Conservation (phyloP, 139 green algal species). For the Closterium sp. region DNA sequence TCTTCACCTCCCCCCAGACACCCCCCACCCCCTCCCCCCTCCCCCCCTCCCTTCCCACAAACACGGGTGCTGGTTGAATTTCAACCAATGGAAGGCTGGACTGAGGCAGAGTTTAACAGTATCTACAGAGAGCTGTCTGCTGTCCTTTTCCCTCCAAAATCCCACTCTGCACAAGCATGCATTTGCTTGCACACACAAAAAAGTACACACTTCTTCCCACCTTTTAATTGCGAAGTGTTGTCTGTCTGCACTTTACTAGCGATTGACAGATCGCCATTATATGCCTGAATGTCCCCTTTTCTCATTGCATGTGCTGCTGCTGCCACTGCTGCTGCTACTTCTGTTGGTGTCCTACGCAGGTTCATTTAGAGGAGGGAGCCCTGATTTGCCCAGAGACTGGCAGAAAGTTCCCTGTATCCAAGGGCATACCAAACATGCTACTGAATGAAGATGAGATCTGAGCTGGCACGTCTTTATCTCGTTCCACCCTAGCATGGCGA, state of each 20-base stretch:
- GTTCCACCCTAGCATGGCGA: too few species aligned
- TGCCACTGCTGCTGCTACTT: not conserved
- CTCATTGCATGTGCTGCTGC: not conserved
- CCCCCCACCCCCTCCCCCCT: not conserved
- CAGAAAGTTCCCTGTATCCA: slow-evolving; percentile 49
- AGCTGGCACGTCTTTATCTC: not conserved
- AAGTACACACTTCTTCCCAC: not conserved
- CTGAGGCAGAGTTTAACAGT: too few species aligned
- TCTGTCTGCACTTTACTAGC: too few species aligned
- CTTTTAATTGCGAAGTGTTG: too few species aligned
- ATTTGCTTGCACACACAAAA: not conserved
- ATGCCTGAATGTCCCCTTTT: too few species aligned
- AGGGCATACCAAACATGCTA: slow-evolving; percentile 57
- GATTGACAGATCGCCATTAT: too few species aligned
- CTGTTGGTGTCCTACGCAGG: slow-evolving; percentile 12
- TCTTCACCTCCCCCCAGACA: not conserved
- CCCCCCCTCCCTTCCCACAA: too few species aligned
- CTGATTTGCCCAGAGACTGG: slow-evolving; percentile 55
- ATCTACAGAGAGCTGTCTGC: too few species aligned
- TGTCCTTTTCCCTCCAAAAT: not conserved
- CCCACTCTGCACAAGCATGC: too few species aligned
- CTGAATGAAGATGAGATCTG: slow-evolving; percentile 56
- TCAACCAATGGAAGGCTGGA: too few species aligned
- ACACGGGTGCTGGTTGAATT: too few species aligned
- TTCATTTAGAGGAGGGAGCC: slow-evolving; percentile 51